Evolutionary conservation across 2,329 filamentous ascomycete genomes (phyloP), one percentile per base, ranked within the genome.

Genomic region (Hysterium pulicare): DNA sequence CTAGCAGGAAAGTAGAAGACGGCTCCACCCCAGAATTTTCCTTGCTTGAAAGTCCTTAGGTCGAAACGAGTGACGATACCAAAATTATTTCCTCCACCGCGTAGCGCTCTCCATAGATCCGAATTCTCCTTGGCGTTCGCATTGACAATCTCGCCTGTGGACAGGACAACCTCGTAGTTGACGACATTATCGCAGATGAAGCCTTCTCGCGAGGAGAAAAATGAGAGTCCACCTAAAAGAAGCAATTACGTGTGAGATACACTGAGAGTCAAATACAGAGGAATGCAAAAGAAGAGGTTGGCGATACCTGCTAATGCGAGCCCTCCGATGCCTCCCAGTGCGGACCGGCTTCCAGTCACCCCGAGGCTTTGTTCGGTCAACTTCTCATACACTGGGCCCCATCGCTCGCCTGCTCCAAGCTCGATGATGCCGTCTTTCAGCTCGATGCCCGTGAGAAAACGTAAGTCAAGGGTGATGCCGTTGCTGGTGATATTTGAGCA

Each of bases 1-100:
- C 24, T 28, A 13, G 24, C 8, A 13, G 24, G 24, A 28, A 28
- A 28, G 24, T 28, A 28, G 24, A 28, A 28, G 7, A 38, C 24
- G 24, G 24, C n/a, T 15, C 33, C 11, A 20, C 24, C 33, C 16
- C 28, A 30, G 33, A 55, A 40, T 13, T 21, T 11, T 11, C 21
- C 4, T 22, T 16, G 21, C 21, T 17, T 5, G 59, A 66, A 48
- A 42, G 59, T 61, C 42, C 59, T 48, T 6, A 67, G 30, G 37
- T 66, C 61, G 28, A 68, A 66, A 3, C 58, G 50, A 5, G 64
- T 66, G 19, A 67, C 64, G n/a, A 67, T 44, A 11, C 64, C 66
- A 37, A 68, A 68, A 49, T 68, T 67, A 47, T 57, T 66, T 45
- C 55, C 59, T 15, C 66, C 66, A 2, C 64, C 66, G 42, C 66